Evolutionary conservation across 2,329 filamentous ascomycete species (phyloP).

Genomic region (Ceratocystis lukuohia): DNA sequence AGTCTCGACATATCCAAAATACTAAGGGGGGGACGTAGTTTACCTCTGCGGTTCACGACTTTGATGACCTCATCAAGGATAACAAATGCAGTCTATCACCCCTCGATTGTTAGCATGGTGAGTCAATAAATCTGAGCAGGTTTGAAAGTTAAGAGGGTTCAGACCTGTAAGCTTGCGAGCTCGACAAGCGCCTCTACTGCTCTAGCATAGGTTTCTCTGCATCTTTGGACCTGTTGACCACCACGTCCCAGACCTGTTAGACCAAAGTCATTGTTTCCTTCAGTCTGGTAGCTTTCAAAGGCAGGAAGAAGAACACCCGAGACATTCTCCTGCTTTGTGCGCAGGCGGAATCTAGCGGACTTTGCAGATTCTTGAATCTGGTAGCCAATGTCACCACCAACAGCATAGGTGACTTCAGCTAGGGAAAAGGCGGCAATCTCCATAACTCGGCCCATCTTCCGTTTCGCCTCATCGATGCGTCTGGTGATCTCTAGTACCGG

Average conservation of each 20-base stretch:
- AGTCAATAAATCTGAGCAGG: not conserved
- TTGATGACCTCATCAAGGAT: conserved; percentile 99
- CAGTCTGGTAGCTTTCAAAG: conserved; percentile 81
- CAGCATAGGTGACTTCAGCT: conserved; percentile 92
- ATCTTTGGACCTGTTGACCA: conserved; percentile 90
- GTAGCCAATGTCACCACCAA: conserved; percentile 89
- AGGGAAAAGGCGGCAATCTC: conserved; percentile 96
- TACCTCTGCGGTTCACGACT: conserved; percentile 89
- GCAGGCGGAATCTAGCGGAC: conserved; percentile 79
- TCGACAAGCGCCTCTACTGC: conserved; percentile 94
- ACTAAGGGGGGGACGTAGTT: conserved; percentile 22
- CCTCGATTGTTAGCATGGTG: not conserved
- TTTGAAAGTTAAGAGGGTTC: not conserved
- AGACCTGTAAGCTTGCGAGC: conserved; percentile 73
- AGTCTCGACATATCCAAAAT: conserved; percentile 4
- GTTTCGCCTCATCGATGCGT: conserved; percentile 96
- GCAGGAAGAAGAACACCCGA: conserved; percentile 88
- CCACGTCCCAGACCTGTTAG: conserved; percentile 93
- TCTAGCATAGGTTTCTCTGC: conserved; percentile 86
- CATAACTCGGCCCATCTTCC: conserved; percentile 99
- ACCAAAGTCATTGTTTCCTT: conserved; percentile 89
- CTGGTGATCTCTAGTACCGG: conserved; percentile 70
- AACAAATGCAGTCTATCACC: conserved; percentile 70
- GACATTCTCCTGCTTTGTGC: conserved; percentile 95
- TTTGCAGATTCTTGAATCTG: conserved; percentile 95